phyloP scores from a whole-genome alignment of 176 grass and related monocot species.

The Poa pratensis region DNA sequence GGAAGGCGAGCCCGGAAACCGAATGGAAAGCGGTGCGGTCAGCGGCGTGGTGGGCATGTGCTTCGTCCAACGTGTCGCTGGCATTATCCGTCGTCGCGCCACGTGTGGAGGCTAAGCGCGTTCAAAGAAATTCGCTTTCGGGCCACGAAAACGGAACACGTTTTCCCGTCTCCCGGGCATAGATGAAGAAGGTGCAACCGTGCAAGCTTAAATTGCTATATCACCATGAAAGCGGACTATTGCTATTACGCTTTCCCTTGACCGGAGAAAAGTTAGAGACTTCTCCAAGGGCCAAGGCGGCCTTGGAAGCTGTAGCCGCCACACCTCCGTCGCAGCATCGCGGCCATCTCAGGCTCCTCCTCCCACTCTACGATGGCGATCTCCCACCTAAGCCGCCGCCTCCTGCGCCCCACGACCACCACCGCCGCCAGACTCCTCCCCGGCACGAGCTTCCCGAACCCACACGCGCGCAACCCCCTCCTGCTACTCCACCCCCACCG shows the following conservation, averaged over 20 bases:
- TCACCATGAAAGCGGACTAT: neutral
- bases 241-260: neutral
- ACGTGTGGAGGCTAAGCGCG: neutral
- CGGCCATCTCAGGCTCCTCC: no score
- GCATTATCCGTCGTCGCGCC: neutral
- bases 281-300: neutral
- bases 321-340: neutral
- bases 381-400: slow-evolving; percentile 47
- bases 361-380: slow-evolving; percentile 45
- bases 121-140: no score
- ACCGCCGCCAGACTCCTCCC: slow-evolving; percentile 6
- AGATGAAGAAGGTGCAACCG: no score
- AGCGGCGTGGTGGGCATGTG: neutral
- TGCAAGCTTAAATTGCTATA: no score
- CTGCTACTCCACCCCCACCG: slow-evolving; percentile 27
- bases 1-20: slow-evolving; percentile 42
- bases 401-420: slow-evolving; percentile 43
- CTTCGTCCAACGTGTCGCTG: neutral
- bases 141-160: no score
- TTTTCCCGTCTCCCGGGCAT: no score
- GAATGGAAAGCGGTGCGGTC: neutral
- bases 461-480: slow-evolving; percentile 20
- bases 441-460: neutral
- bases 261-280: neutral
- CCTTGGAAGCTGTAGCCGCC: neutral